These are phyloP conservation scores for Xanthoparmelia taractica DNA, from an alignment of 495 filamentous ascomycete species.

Conservation along the genomic window DNA sequence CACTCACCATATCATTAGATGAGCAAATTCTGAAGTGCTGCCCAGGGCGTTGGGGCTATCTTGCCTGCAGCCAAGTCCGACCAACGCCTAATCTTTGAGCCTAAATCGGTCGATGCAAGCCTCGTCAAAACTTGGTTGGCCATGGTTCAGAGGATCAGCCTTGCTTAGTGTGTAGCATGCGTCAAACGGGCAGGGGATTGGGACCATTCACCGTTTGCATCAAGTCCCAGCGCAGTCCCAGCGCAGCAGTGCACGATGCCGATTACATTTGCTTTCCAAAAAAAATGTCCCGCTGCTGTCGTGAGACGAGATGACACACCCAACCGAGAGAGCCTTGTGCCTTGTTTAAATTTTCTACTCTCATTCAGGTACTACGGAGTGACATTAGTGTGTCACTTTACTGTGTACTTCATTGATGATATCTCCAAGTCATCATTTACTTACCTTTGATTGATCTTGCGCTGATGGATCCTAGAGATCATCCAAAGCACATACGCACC, in stretches of 20 bases:
- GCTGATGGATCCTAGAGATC: not conserved
- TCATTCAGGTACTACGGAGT: not conserved
- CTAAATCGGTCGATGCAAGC: slow-evolving; percentile 12
- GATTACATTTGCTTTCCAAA: not conserved
- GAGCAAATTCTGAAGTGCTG: not conserved
- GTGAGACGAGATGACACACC: not conserved
- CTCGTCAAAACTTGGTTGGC: not conserved
- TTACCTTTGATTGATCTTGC: not conserved
- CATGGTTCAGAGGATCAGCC: slow-evolving; percentile 5
- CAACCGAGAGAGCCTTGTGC: too few species aligned
- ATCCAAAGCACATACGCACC: too few species aligned
- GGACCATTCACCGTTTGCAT: not conserved
- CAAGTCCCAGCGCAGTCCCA: not conserved
- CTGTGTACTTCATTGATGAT: not conserved
- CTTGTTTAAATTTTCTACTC: too few species aligned
- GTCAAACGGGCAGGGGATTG: slow-evolving; percentile 4
- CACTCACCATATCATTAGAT: not conserved
- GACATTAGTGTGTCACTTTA: not conserved
- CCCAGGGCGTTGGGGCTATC: not conserved
- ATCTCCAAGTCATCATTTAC: not conserved
- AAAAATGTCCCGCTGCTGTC: not conserved
- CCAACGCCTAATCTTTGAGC: slow-evolving; percentile 1
- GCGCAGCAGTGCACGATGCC: not conserved
- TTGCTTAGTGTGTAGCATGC: slow-evolving; percentile 7
- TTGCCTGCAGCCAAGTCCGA: not conserved